phyloP scores from a whole-genome alignment of 2,329 filamentous ascomycete genomes.

The Fusarium tanahbumbuense region DNA sequence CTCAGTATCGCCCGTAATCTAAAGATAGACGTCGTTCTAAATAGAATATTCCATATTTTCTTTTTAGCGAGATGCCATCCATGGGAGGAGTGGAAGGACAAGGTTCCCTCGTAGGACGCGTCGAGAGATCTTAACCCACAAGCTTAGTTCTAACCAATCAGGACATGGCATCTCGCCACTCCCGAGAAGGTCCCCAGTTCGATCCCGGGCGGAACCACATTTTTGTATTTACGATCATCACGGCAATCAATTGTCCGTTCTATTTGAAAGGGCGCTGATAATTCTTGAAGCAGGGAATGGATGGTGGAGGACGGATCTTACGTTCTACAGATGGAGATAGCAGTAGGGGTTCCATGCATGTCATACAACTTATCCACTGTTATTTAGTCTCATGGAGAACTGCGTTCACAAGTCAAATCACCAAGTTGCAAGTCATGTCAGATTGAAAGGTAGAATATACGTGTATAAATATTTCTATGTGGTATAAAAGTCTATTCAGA shows the following conservation, averaged over 20 bases:
- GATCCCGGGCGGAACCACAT: constrained; percentile 13
- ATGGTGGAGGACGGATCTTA: rapidly evolving
- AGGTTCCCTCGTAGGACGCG: background rate
- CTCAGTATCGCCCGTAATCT: background rate
- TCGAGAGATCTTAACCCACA: background rate
- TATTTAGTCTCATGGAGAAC: rapidly evolving
- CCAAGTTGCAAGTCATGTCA: rapidly evolving
- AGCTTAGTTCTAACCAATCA: background rate
- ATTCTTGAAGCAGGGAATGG: rapidly evolving
- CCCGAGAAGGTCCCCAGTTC: constrained; percentile 17
- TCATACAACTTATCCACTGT: rapidly evolving
- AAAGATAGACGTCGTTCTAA: background rate
- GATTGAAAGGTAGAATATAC: background rate
- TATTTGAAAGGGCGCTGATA: background rate
- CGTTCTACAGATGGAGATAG: background rate
- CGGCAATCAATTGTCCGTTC: background rate
- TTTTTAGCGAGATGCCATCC: background rate
- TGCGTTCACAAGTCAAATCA: background rate
- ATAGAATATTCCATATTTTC: background rate
- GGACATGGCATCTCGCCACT: constrained; percentile 1
- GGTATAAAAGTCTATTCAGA: background rate
- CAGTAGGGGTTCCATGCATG: rapidly evolving
- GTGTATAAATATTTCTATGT: constrained; percentile 2
- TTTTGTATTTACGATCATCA: background rate
- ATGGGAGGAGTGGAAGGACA: background rate